Conservation (phyloP, 108 stramenopile genomes). For the Cylindrotheca closterium region DNA sequence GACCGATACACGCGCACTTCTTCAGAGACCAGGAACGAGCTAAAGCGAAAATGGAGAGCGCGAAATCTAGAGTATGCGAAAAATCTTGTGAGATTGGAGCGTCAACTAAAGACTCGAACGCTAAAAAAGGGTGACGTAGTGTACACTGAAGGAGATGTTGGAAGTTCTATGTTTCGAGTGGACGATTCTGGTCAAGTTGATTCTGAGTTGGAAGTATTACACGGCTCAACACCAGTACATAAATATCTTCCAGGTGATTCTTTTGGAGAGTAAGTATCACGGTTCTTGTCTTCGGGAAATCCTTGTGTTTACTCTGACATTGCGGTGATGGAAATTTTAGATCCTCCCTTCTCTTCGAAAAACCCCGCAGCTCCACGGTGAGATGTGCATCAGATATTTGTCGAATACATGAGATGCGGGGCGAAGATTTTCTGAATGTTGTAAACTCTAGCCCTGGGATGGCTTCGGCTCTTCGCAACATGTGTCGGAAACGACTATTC, state of each 20-base stretch:
- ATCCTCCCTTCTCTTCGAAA: conserved; percentile 59
- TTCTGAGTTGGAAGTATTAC: conserved; percentile 49
- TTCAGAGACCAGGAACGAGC: conserved; percentile 37
- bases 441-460: conserved; percentile 56
- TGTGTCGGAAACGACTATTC: conserved; percentile 64
- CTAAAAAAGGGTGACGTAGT: conserved; percentile 65
- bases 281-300: neutral
- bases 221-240: conserved; percentile 45
- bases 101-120: conserved; percentile 40
- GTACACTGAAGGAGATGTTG: conserved; percentile 67
- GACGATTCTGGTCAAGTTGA: conserved; percentile 35
- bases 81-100: conserved; percentile 61
- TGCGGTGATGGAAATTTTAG: no score
- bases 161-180: conserved; percentile 65
- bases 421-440: conserved; percentile 60
- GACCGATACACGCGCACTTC: conserved; percentile 47
- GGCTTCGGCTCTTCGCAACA: conserved; percentile 45
- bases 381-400: conserved; percentile 53
- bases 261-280: conserved; percentile 48
- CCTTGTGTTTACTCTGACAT: neutral
- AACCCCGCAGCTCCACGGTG: conserved; percentile 65
- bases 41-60: conserved; percentile 60
- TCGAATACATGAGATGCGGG: conserved; percentile 61
- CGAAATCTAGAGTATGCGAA: conserved; percentile 60
- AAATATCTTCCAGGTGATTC: conserved; percentile 56